Base-by-base conservation (phyloP, 495 filamentous ascomycete genomes). In the Cercophora samala region DNA sequence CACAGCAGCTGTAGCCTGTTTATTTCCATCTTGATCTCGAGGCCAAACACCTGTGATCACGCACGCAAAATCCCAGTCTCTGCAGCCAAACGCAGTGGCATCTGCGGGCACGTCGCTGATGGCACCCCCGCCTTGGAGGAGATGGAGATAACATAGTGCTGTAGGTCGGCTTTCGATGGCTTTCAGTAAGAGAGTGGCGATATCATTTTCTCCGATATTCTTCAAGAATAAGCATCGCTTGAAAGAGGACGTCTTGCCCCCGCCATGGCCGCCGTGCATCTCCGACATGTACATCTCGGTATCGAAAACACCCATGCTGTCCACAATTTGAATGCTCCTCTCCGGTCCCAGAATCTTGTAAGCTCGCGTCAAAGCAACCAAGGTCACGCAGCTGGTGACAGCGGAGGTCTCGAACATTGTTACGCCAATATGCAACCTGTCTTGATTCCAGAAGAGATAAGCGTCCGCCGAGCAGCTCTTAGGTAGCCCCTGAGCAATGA, bases 171-270 rank as follows among this genome's bases (percentile, higher is more conserved):
- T 77, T 67, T 81, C 68, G 58, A 89, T 29, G 21, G 85, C 83
- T 26, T 67, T 67, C 51, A 84, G 64, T 61, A 88, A 76, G n/a
- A 65, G 63, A 4, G 78, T 67, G 46, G 73, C 70, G 24, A 88
- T 58, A 60, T 73, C 69, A 19, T 24, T 65, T 76, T 59, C 64
- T 77, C 79, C 82, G 64, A 88, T 83, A 66, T 70, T 0, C 68
- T 85, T 85, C 54, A 90, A 77, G 70, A 89, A 88, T 68, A 89
- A 60, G 73, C 86, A 88, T 76, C 87, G 82, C 78, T 89, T 89
- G 79, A 90, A 89, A 21, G 87, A 82, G 60, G 82, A 87, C 1
- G 85, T 88, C 74, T 87, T 88, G 72, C 79, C 80, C 24, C 80
- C 74, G 63, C 80, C 80, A 67, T 88, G 86, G 21, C 85, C 86